Evolutionary conservation across 2,329 filamentous ascomycete genomes (phyloP).

Genomic region (Penicillium sp.): DNA sequence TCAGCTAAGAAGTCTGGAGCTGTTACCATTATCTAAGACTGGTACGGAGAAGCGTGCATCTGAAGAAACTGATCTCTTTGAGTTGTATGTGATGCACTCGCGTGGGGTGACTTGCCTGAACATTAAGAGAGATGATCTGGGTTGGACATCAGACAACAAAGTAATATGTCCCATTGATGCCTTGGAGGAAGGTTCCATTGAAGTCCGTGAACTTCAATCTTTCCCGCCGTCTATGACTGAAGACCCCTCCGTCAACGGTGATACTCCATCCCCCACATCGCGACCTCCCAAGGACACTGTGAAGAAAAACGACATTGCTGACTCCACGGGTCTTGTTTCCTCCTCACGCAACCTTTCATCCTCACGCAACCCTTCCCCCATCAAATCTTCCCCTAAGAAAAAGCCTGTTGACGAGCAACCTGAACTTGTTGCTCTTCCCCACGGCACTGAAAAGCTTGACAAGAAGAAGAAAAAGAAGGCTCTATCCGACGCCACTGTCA

Average conservation of each 20-base stretch:
- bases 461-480: conserved; percentile 69
- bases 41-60: conserved; percentile 53
- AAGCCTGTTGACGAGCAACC: conserved; percentile 39
- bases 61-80: conserved; percentile 77
- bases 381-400: conserved; percentile 43
- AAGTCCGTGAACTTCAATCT: conserved; percentile 66
- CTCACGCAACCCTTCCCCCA: conserved; percentile 32
- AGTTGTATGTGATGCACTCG: conserved; percentile 96
- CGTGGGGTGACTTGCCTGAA: conserved; percentile 90
- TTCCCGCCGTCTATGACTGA: conserved; percentile 44
- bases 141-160: conserved; percentile 89
- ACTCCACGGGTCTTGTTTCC: conserved; percentile 23
- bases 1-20: conserved; percentile 82
- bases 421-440: conserved; percentile 24
- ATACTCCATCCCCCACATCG: conserved; percentile 34
- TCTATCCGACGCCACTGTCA: conserved; percentile 44
- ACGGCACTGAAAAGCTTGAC: conserved; percentile 58
- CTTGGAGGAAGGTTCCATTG: conserved; percentile 69
- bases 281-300: conserved; percentile 42
- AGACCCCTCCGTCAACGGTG: conserved; percentile 48
- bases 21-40: conserved; percentile 66
- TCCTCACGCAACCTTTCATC: conserved; percentile 20
- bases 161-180: conserved; percentile 77
- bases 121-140: conserved; percentile 84
- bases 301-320: conserved; percentile 32